Base-by-base conservation (phyloP, 139 green algal species). In the Ettlia oleoabundans region DNA sequence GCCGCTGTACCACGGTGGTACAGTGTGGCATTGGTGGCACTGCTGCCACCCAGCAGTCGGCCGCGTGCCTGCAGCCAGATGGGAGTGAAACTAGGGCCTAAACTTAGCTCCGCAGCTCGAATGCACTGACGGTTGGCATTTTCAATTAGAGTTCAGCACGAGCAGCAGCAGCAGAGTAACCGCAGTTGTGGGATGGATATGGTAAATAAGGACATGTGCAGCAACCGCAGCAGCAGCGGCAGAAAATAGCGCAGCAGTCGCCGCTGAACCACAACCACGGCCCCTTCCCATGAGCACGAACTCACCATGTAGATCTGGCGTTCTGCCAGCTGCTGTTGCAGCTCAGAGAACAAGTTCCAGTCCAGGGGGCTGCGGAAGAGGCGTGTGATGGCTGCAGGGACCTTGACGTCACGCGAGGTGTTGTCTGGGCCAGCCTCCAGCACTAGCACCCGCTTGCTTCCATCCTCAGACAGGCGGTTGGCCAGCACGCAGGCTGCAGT, bases 401-500 rank as follows among this genome's bases (percentile, higher is more conserved):
- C 47, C 15, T 65, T 83, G 6, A 92, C 76, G 7, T 89, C 80
- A 5, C 55, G 68, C 18, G 51, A 55, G 9, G 72, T 85, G 77
- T 91, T 84, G 47, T 85, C 84, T 3, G 78, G 42, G 3, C 90
- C 93, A 33, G 85, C 94, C 89, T 98, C 95, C 8, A 98, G 82
- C 30, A 98, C 51, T 9, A 98, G 87, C 38, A 98, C 93, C 2
- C 47, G 65, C 82, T 97, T 97, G 74, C n/a, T 86, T 40, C 84
- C 87, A 74, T 95, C 91, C 13, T 88, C 93, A 18, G 91, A 92
- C 37, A 98, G 90, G n/a, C 92, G 84, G 85, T 97, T 97, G 18
- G 95, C 95, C 41, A 98, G 87, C 28, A 98, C 89, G 82, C 94
- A 98, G 3, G 93, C 94, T 26, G 95, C 93, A 24, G 94, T 89